phyloP scores from a whole-genome alignment of 331 rosid genomes.

The Telfairia occidentalis region DNA sequence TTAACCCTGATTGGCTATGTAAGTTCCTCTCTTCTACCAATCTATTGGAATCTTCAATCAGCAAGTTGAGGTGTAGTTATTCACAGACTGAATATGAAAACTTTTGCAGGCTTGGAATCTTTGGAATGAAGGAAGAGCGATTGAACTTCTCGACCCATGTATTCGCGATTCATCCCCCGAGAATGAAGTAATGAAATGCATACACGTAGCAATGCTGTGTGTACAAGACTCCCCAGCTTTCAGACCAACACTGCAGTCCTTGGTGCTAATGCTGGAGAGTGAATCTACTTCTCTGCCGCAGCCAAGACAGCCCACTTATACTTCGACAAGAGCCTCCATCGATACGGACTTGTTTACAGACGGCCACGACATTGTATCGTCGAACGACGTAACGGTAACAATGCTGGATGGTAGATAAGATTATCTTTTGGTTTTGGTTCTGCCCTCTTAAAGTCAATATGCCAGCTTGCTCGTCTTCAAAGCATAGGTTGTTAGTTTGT shows the following conservation, averaged over 20 bases:
- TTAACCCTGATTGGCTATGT: slow-evolving; percentile 20
- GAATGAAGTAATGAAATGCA: slow-evolving; percentile 31
- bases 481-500: background rate
- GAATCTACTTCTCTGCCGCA: slow-evolving; percentile 3
- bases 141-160: slow-evolving; percentile 35
- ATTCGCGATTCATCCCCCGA: slow-evolving; percentile 17
- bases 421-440: background rate
- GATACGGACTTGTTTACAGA: slow-evolving; percentile 8
- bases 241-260: slow-evolving; percentile 56
- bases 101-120: slow-evolving; percentile 45
- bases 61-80: background rate
- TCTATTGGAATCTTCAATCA: background rate
- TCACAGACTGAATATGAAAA: background rate
- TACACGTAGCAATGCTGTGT: slow-evolving; percentile 47
- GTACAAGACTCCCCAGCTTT: slow-evolving; percentile 50
- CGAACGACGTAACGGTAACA: slow-evolving; percentile 7
- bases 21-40: slow-evolving; percentile 9
- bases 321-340: slow-evolving; percentile 7
- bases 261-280: slow-evolving; percentile 34
- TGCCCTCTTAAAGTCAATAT: background rate
- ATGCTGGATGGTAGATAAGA: slow-evolving; percentile 10
- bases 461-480: background rate
- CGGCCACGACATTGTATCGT: slow-evolving; percentile 3
- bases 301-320: slow-evolving; percentile 14
- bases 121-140: slow-evolving; percentile 37